Evolutionary conservation across 495 filamentous ascomycete genomes (phyloP).

Genomic region (Annulohypoxylon nitens): DNA sequence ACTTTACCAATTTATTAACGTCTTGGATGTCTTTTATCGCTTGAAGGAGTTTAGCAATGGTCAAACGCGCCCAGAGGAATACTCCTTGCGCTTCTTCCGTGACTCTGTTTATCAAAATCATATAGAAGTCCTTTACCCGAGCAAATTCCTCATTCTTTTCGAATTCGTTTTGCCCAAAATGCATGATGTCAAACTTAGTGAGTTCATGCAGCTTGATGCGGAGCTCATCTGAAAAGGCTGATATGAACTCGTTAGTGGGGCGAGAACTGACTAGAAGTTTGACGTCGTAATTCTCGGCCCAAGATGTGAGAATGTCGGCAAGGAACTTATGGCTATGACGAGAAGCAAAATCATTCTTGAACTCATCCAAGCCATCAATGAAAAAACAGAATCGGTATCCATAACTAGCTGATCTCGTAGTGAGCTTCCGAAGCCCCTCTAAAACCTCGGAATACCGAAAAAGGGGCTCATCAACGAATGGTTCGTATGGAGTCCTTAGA

Average conservation of each 20-base stretch:
- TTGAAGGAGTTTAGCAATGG: neutral
- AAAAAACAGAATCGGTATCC: conserved; percentile 7
- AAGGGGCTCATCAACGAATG: neutral
- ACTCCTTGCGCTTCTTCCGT: neutral
- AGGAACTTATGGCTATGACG: neutral
- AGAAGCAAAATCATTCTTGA: neutral
- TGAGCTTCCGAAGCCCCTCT: neutral
- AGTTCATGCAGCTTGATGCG: conserved; percentile 1
- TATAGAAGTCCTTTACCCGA: neutral
- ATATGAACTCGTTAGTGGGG: neutral
- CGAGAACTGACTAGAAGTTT: conserved; percentile 9
- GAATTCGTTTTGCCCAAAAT: neutral
- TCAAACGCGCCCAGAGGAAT: conserved; percentile 1
- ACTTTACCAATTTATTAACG: neutral
- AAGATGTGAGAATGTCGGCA: neutral
- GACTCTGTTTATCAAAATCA: neutral
- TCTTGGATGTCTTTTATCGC: neutral
- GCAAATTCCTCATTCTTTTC: neutral
- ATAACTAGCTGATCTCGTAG: neutral
- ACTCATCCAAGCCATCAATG: conserved; percentile 4
- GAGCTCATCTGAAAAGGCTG: neutral
- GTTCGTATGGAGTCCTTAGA: neutral
- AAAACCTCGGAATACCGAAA: neutral
- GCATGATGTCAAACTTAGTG: neutral
- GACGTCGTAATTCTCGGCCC: conserved; percentile 1